Evolutionary conservation across 352 stramenopile species (phyloP).

Genomic region (Pythium pyrilobum): DNA sequence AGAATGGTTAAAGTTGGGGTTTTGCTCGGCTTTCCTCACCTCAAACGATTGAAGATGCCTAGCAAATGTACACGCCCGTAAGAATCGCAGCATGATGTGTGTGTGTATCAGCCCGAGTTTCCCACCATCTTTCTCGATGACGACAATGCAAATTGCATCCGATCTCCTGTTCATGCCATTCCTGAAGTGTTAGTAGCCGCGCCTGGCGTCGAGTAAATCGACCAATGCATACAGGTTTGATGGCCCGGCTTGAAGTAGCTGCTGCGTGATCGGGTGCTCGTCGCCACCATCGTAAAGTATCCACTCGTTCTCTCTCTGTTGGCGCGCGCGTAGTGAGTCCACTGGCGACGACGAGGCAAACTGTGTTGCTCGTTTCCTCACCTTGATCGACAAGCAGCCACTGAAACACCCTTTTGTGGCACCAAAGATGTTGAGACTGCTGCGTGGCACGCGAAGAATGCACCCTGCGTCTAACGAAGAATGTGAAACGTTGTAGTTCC

Average conservation of each 20-base stretch:
- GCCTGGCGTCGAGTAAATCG: neutral
- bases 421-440: constrained; percentile 77
- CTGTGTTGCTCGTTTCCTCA: too few relatives aligned
- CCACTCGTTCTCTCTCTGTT: constrained; percentile 62
- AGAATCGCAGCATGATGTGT: too few relatives aligned
- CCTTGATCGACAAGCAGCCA: constrained; percentile 45
- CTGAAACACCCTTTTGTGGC: constrained; percentile 77
- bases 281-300: constrained; percentile 43
- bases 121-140: constrained; percentile 94
- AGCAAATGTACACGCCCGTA: too few relatives aligned
- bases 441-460: constrained; percentile 62
- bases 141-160: constrained; percentile 85
- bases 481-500: too few relatives aligned
- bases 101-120: too few relatives aligned
- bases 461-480: constrained; percentile 72
- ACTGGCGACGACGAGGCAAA: too few relatives aligned
- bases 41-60: constrained; percentile 93
- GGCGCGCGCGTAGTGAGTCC: too few relatives aligned
- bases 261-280: constrained; percentile 72
- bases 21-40: constrained; percentile 7
- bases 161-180: constrained; percentile 33
- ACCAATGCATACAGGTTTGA: constrained; percentile 38
- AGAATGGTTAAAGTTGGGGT: neutral
- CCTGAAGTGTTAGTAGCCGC: too few relatives aligned
- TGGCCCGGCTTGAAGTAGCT: constrained; percentile 50